These are phyloP conservation scores for Theobroma cacao DNA, from an alignment of 345 rosid genomes.

Conservation along the genomic window DNA sequence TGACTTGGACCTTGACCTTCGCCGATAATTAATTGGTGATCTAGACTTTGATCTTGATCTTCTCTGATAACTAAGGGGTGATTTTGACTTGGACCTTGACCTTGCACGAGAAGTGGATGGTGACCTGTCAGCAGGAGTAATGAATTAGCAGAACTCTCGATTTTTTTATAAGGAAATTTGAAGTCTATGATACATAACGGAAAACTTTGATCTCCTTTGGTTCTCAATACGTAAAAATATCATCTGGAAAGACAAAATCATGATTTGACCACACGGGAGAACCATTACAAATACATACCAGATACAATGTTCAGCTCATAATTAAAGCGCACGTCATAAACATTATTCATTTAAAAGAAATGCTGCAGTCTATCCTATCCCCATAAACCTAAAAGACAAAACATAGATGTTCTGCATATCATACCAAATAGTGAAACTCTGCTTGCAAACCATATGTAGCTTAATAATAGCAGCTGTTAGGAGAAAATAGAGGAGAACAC, in stretches of 20 bases:
- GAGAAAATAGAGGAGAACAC: too few relatives aligned
- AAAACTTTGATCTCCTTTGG: background rate
- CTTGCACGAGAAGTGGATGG: conserved; percentile 69
- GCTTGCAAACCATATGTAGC: background rate
- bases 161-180: background rate
- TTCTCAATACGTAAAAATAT: background rate
- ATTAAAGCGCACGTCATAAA: background rate
- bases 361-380: background rate
- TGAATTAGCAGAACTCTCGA: background rate
- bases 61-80: conserved; percentile 30
- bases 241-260: background rate
- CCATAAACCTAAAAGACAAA: background rate
- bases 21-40: conserved; percentile 62
- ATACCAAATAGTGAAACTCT: background rate
- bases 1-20: conserved; percentile 70
- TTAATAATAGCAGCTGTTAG: background rate
- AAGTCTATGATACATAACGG: background rate
- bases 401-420: background rate
- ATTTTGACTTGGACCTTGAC: conserved; percentile 65
- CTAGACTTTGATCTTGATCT: conserved; percentile 72
- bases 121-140: conserved; percentile 39
- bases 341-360: background rate
- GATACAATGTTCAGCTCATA: background rate
- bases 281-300: background rate
- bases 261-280: background rate